A percentile compares a stretch with the other conserved stretches of the same genome.
phyloP scores from a whole-genome alignment of 805 yeast species.

The Cephaloascus fragrans region DNA sequence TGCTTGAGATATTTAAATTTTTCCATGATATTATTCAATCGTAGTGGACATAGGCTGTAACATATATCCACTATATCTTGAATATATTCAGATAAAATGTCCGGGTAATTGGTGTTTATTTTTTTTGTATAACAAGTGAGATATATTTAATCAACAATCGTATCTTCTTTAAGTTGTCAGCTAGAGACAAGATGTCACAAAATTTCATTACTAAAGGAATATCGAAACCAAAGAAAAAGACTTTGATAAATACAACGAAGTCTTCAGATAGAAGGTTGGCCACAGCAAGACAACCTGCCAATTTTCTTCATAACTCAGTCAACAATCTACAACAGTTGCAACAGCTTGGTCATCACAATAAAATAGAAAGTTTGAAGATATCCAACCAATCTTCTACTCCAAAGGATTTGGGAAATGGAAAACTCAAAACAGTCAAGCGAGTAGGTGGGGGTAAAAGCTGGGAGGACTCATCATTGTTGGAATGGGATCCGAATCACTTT shows the following conservation, averaged over 20 bases:
- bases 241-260: slow-evolving; percentile 19
- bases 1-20: no score
- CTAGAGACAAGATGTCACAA: background rate
- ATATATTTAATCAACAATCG: no score
- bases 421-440: slow-evolving; percentile 26
- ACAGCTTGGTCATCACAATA: slow-evolving; percentile 1
- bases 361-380: slow-evolving; percentile 5
- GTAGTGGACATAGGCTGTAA: no score
- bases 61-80: no score
- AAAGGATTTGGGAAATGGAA: slow-evolving; percentile 1
- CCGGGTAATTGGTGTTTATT: no score
- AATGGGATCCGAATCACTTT: slow-evolving; percentile 67
- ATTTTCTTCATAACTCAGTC: slow-evolving; percentile 20
- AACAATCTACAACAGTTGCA: background rate
- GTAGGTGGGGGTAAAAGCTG: slow-evolving; percentile 36
- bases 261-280: slow-evolving; percentile 49
- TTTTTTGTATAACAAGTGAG: no score
- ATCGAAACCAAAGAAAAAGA: slow-evolving; percentile 6
- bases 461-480: slow-evolving; percentile 36
- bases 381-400: background rate
- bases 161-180: no score
- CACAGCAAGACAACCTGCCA: slow-evolving; percentile 38
- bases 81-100: no score
- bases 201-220: background rate
- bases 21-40: no score